Conservation (phyloP, 2,329 filamentous ascomycete species). For the Fusarium aywerte region DNA sequence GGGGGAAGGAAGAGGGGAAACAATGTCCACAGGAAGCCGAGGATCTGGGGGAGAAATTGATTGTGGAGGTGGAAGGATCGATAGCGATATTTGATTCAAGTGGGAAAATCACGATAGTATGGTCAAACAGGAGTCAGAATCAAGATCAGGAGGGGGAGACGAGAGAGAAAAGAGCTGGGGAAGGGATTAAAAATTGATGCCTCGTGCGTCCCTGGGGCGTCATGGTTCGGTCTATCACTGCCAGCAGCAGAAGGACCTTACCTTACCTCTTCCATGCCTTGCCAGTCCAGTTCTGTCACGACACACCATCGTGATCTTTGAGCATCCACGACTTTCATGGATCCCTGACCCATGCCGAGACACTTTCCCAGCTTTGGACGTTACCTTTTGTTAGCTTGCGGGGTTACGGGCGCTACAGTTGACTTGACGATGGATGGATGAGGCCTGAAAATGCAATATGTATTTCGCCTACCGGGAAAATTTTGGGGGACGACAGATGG, state of each 20-base stretch:
- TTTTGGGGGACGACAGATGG: constrained; percentile 27
- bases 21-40: constrained; percentile 28
- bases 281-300: constrained; percentile 34
- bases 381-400: constrained; percentile 40
- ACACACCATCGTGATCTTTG: constrained; percentile 47
- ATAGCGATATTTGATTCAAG: constrained; percentile 24
- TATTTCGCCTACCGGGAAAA: constrained; percentile 2
- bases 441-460: not conserved
- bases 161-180: constrained; percentile 34
- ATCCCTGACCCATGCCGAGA: constrained; percentile 40
- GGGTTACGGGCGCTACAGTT: constrained; percentile 39
- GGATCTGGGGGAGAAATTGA: constrained; percentile 32
- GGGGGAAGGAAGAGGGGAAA: constrained; percentile 31
- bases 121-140: constrained; percentile 6
- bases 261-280: constrained; percentile 6
- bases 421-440: constrained; percentile 1
- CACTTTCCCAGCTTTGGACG: constrained; percentile 39
- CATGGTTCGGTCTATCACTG: constrained; percentile 44
- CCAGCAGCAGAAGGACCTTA: constrained; percentile 36
- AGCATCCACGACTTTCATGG: constrained; percentile 38
- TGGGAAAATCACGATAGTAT: constrained; percentile 19
- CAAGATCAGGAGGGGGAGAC: constrained; percentile 17
- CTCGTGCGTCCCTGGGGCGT: constrained; percentile 42
- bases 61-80: constrained; percentile 22
- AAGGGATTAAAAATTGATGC: constrained; percentile 39